Base-by-base conservation (phyloP, 768 basidiomycete species). In the Suillus bovinus region DNA sequence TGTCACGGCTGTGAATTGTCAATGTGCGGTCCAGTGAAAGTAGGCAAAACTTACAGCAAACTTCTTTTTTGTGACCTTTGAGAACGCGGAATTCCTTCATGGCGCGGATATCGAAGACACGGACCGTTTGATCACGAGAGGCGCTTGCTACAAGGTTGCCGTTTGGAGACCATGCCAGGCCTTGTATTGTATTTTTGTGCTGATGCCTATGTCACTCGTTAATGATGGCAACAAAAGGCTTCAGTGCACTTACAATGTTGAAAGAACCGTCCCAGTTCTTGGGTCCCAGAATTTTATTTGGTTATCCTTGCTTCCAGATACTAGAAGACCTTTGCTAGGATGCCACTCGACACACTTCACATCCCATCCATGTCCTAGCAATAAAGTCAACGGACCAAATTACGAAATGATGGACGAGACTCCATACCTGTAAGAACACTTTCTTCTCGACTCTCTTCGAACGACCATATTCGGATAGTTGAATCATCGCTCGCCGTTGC, bases 231-330 rank as follows among this genome's bases (percentile, higher is more conserved):
- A 3, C 49, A 8, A 13, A 10, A 9, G 14, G 33, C 11, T 14
- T 5, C 57, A 33, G 49, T 53, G 22, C 22, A 77, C 89, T 63
- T 72, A 96, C 95, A 98, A 77, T 0, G 96, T 97, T 6, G 94
- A 93, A 8, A 99, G 82, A 11, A 89, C 87, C 0, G 92, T 95
- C 39, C 91, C 93, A 11, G 93, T 94, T 41, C 97, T 83, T 24
- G 97, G 97, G 74, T 99, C 97, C 97, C 97, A 99, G 77, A 99
- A 99, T 70, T 99, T 99, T 76, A 99, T 94, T 68, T 94, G 86
- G 74, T 98, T 97, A 76, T 99, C 97, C 76, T 99, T 99, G 68
- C 93, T 94, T 29, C 97, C 97, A 4, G 93, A 95, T 6, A 92
- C 94, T 24, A 99, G 83, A 10, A 99, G 80, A 11, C 96, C 96